Evolutionary conservation across 352 stramenopile genomes (phyloP), one percentile per base, ranked within the genome.

Genomic region (Pythium coloratum): DNA sequence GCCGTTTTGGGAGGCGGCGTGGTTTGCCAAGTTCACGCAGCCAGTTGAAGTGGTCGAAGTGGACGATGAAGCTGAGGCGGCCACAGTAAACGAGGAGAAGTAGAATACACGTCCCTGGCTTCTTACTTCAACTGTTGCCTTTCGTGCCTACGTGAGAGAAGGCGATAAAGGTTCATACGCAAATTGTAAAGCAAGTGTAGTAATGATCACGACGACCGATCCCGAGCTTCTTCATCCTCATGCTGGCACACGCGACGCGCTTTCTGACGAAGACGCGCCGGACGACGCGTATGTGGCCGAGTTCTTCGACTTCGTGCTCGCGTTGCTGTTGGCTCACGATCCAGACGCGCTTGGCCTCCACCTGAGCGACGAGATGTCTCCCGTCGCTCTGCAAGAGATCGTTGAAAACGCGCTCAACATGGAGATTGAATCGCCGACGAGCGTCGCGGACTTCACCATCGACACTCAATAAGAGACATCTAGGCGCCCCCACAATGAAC

Each of bases 1-100:
- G 20, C 73, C 73, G 2, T 88, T 91, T 69, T 75, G 86, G 53
- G 53, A 76, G 2, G 74, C 81, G 38, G 24, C 56, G 33, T 94
- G 83, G 85, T 91, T 91, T 40, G 71, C 76, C 33, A 79, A 82
- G 59, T 86, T 84, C 66, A 69, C 76, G 6, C 70, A 84, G 33
- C 75, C 80, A 16, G 73, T 72, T 0, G 77, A 76, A 34, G 70
- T 76, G 50, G 33, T 75, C 4, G 53, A 51, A 9, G 56, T 66
- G 8, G 67, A 66, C 3, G 55, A 56, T 1, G 67, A 69, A 16
- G 32, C 42, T 0, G 64, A 53, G 10, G 13, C 28, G 6, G 13
- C 46, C n/a, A 16, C 12, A 55, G 24, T 14, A 58, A 44, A 32
- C 20, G 49, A 40, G 8, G 6, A 30, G 14, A 59, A 14, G 5